Conservation (phyloP, 2,329 filamentous ascomycete genomes). For the Alternaria sp. region DNA sequence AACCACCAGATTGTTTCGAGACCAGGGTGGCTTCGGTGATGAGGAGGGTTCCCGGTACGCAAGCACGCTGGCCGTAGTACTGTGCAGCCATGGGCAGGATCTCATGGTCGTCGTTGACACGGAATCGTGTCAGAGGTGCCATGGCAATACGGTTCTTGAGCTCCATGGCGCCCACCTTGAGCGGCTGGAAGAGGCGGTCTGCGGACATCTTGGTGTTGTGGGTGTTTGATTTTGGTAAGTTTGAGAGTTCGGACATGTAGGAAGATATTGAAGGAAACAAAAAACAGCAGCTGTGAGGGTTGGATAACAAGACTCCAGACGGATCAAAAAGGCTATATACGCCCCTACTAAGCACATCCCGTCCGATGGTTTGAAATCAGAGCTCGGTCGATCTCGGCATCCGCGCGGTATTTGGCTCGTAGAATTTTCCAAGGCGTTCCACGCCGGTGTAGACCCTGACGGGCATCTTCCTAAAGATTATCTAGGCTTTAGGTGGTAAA, state of each 20-base stretch:
- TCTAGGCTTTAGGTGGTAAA: neutral
- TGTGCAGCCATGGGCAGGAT: conserved; percentile 53
- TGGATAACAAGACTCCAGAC: neutral
- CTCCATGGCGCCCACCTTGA: conserved; percentile 43
- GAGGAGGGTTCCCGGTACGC: conserved; percentile 62
- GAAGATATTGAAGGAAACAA: neutral
- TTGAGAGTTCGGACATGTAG: neutral
- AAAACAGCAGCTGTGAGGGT: neutral
- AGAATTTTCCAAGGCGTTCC: conserved; percentile 19
- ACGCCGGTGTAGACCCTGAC: neutral
- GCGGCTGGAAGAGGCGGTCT: conserved; percentile 43
- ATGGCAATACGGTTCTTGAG: conserved; percentile 46
- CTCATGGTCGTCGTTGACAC: conserved; percentile 56
- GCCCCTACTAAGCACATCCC: neutral
- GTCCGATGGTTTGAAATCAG: conserved; percentile 14
- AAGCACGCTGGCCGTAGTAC: conserved; percentile 63
- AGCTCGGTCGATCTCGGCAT: conserved; percentile 21
- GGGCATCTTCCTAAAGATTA: neutral
- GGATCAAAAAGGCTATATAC: conserved; percentile 9
- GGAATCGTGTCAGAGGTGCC: conserved; percentile 50
- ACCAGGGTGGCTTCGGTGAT: conserved; percentile 65
- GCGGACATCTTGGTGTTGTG: conserved; percentile 28
- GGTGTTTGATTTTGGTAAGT: neutral
- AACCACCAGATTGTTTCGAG: conserved; percentile 55
- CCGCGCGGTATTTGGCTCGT: neutral